Percentiles rank a stretch among this genome's conserved stretches.
Conservation (phyloP, 2,329 filamentous ascomycete species). For the Plenodomus biglobosus region DNA sequence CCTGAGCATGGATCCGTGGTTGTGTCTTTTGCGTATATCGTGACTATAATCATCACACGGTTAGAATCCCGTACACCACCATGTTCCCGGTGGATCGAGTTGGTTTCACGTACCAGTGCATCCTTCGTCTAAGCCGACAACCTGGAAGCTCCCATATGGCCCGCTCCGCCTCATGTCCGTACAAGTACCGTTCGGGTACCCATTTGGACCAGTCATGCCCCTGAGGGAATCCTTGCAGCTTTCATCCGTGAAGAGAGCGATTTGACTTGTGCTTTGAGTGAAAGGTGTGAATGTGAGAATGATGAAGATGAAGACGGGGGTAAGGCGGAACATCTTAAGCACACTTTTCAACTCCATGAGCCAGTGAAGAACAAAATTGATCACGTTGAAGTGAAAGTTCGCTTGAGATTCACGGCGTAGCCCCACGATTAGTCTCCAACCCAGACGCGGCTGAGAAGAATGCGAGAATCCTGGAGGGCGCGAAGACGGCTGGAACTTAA, state of each 20-base stretch:
- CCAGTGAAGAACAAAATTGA: background rate
- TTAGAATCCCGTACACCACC: background rate
- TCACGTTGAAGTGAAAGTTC: background rate
- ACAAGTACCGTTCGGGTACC: conserved; percentile 20
- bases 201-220: conserved; percentile 16
- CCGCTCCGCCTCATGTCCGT: conserved; percentile 16
- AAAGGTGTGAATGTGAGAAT: background rate
- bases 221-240: conserved; percentile 12
- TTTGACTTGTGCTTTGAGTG: conserved; percentile 3
- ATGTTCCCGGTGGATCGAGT: background rate
- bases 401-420: background rate
- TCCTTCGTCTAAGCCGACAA: conserved; percentile 27
- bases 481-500: background rate
- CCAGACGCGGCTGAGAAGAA: background rate
- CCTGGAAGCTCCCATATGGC: conserved; percentile 23
- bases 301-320: background rate
- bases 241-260: conserved; percentile 13
- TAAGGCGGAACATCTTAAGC: background rate
- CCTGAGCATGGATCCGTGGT: background rate
- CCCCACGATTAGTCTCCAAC: background rate
- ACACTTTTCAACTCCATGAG: background rate
- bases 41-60: background rate
- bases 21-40: background rate
- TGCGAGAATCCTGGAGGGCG: background rate
- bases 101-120: conserved; percentile 20